Conservation (phyloP, 768 basidiomycete genomes). For the Amanita phalloides region DNA sequence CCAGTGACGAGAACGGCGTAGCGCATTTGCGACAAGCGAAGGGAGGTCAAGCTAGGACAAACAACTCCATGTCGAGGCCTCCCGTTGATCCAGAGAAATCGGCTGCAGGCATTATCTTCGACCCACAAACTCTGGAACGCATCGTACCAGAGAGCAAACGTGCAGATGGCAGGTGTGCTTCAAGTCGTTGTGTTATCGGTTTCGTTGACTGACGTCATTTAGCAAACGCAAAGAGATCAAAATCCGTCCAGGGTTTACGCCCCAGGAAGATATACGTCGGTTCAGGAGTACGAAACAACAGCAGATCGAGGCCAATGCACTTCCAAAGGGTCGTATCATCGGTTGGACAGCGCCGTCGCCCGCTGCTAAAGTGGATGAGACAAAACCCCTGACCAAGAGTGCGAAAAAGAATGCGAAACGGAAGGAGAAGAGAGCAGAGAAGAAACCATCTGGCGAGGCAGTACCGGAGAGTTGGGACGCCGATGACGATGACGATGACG, state of each 20-base stretch:
- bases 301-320: conserved; percentile 49
- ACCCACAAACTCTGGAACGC: conserved; percentile 79
- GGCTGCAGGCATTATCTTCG: conserved; percentile 70
- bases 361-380: conserved; percentile 22
- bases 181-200: conserved; percentile 6
- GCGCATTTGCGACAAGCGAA: conserved; percentile 52
- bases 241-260: conserved; percentile 88
- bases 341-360: conserved; percentile 65
- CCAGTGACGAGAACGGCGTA: conserved; percentile 87
- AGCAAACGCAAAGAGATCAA: conserved; percentile 84
- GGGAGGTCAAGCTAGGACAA: conserved; percentile 1
- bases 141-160: conserved; percentile 81
- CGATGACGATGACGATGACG: conserved; percentile 24
- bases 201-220: conserved; percentile 10
- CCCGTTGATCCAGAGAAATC: conserved; percentile 64
- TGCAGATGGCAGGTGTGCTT: conserved; percentile 74
- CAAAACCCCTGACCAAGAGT: conserved; percentile 58
- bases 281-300: conserved; percentile 75
- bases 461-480: conserved; percentile 79
- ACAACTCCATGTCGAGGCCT: conserved; percentile 56
- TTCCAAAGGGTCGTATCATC: conserved; percentile 74
- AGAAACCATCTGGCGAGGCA: conserved; percentile 27
- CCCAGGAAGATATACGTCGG: conserved; percentile 85
- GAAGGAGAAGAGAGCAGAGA: conserved; percentile 55
- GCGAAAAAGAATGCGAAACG: conserved; percentile 76